These are phyloP conservation scores for Trichoderma asperelloides DNA, from an alignment of 495 filamentous ascomycete species.

Conservation along the genomic window DNA sequence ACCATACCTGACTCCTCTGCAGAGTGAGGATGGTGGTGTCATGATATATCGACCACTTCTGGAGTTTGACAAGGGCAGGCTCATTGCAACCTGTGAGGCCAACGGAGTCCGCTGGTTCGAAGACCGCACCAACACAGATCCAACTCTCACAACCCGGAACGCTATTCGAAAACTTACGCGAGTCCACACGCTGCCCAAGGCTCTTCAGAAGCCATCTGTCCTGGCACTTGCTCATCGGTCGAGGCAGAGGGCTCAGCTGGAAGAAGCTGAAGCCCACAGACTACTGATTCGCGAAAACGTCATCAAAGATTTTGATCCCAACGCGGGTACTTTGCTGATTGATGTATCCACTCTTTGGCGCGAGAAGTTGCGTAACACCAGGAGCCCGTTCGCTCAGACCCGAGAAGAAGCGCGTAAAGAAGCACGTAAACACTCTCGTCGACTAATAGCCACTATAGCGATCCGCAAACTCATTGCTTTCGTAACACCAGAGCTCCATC, in stretches of 20 bases:
- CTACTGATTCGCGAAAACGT: conserved; percentile 20
- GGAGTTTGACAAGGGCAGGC: conserved; percentile 56
- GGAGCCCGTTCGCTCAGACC: conserved; percentile 16
- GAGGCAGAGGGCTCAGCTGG: conserved; percentile 17
- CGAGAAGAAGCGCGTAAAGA: conserved; percentile 21
- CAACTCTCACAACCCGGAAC: conserved; percentile 69
- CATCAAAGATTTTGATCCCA: conserved; percentile 31
- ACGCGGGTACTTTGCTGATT: conserved; percentile 32
- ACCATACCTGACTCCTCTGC: conserved; percentile 20
- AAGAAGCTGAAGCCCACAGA: conserved; percentile 27
- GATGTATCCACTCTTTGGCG: conserved; percentile 10
- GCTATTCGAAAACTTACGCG: conserved; percentile 60
- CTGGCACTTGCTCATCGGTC: conserved; percentile 41
- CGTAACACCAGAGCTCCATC: conserved; percentile 29
- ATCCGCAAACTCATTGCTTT: conserved; percentile 30
- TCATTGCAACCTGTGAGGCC: conserved; percentile 64
- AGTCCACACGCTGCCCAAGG: conserved; percentile 52
- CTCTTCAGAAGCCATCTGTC: conserved; percentile 57
- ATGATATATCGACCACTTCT: conserved; percentile 68
- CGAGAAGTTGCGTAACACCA: neutral
- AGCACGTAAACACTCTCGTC: conserved; percentile 23
- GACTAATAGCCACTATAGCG: conserved; percentile 29
- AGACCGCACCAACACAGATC: conserved; percentile 77
- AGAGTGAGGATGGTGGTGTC: conserved; percentile 60
- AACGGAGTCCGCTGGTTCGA: conserved; percentile 64